Base-by-base conservation (phyloP, 1,284 basidiomycete species). In the Volvariella volvacea region DNA sequence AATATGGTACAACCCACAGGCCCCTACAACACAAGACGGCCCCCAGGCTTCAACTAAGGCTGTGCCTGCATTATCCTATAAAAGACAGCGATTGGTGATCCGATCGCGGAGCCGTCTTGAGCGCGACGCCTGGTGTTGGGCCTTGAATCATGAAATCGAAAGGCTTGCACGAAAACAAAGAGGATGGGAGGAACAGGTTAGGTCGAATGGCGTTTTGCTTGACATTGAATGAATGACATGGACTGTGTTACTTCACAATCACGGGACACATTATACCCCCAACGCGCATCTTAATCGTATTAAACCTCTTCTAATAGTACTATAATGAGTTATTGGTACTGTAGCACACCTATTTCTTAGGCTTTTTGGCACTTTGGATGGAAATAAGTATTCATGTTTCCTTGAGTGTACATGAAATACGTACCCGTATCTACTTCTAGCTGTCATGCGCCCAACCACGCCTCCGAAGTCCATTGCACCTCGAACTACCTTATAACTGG, bases 341-440 rank as follows among this genome's bases (percentile, higher is more conserved):
- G 39, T 20, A 50, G 45, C 45, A 41, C 59, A 59, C 74, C 60
- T 82, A 57, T 48, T 58, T 76, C 60, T 84, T 85, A 22, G 92
- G 90, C 69, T 91, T 95, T 73, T 96, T 95, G 38, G 77, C 92
- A 52, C 64, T 66, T 34, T 21, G 42, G 43, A 25, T 43, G 12
- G 12, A 6, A 32, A 46, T 43, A 37, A 32, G 12, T 15, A 34
- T 31, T 14, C 38, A 30, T 41, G 19, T 42, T 10, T 34, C 32
- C 33, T 28, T 10, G 22, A 28, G 28, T 25, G 31, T 28, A 22
- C 8, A 46, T 37, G 25, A 12, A 28, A 40, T 8, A 74, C 82
- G 52, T 64, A 93, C 92, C 87, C 96, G 60, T 98, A 99, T 77
- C 86, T 89, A 70, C 92, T 97, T 50, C 96, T 78, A 33, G 86